Conservation (phyloP, 2,329 filamentous ascomycete genomes). For the Akanthomyces lecanii region DNA sequence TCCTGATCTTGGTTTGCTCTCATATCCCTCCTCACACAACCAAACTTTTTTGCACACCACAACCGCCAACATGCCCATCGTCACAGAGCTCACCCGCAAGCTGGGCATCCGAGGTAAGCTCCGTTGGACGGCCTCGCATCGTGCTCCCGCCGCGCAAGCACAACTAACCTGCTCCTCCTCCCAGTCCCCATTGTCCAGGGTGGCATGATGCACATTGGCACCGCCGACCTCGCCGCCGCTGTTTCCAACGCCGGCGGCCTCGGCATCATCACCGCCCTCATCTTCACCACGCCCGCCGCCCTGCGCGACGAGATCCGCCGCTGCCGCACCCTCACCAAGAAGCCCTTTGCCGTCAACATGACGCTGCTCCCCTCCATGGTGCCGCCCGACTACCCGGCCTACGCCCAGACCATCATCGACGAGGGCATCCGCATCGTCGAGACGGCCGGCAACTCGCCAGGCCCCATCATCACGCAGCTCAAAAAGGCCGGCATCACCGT, state of each 20-base stretch:
- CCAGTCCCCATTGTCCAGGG: slow-evolving; percentile 78
- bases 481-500: slow-evolving; percentile 76
- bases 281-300: slow-evolving; percentile 86
- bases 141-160: background rate
- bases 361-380: slow-evolving; percentile 87
- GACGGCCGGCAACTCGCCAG: slow-evolving; percentile 83
- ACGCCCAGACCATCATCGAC: slow-evolving; percentile 88
- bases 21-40: background rate
- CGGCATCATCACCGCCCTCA: slow-evolving; percentile 81
- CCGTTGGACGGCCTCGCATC: background rate
- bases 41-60: background rate
- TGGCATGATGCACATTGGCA: slow-evolving; percentile 84
- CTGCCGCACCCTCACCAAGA: slow-evolving; percentile 73
- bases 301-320: slow-evolving; percentile 89
- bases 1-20: background rate
- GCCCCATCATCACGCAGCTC: slow-evolving; percentile 82
- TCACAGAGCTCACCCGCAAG: slow-evolving; percentile 53
- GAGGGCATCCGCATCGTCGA: slow-evolving; percentile 90
- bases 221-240: slow-evolving; percentile 71
- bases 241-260: slow-evolving; percentile 80
- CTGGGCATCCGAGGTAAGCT: slow-evolving; percentile 50
- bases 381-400: slow-evolving; percentile 87
- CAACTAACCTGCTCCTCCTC: background rate
- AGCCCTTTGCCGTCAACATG: slow-evolving; percentile 89
- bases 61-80: slow-evolving; percentile 47